Evolutionary conservation across 2,329 filamentous ascomycete species (phyloP), one percentile per base, ranked within the genome.

Genomic region (Cercospora brassicicola): DNA sequence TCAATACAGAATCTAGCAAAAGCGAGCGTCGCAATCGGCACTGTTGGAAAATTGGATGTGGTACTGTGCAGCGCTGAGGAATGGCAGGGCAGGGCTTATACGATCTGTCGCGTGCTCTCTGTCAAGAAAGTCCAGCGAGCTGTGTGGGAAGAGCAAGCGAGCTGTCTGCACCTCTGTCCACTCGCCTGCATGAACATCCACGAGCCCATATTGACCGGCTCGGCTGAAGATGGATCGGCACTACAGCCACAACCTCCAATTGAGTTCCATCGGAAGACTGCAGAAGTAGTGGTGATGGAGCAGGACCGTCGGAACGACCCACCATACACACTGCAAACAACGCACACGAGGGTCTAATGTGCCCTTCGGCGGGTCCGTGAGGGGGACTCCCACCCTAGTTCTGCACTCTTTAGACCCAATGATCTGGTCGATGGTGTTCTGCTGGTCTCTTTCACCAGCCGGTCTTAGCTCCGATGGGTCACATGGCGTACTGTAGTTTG

Each of bases 171-270:
- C 20, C 23, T 55, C 48, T 42, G 23, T 26, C 23, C 48, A 28
- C 48, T n/a, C 48, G 20, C 48, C 48, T 55, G 48, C 48, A 55
- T 55, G 23, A 55, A 26, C 48, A 23, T 55, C 13, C 48, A 28
- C 48, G 48, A 55, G 48, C 8, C 26, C 48, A 15, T 26, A 53
- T 23, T 28, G 18, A 26, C 5, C 20, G 20, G 48, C 48, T 26
- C 48, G 48, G 48, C 48, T 53, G 48, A 53, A 53, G 48, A 53
- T 28, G 48, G 48, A 53, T 53, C 48, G 48, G 48, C 48, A 53
- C 48, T 23, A 18, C 45, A 5, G 9, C 45, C 45, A 23, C n/a
- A 48, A 23, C 45, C 20, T 18, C 45, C 20, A 18, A 48, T 48
- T 48, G 45, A 48, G 45, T 23, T 48, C 45, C 45, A 48, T 48